Base-by-base conservation (phyloP, 1,284 basidiomycete species). In the Leccinum cinnamomeum region DNA sequence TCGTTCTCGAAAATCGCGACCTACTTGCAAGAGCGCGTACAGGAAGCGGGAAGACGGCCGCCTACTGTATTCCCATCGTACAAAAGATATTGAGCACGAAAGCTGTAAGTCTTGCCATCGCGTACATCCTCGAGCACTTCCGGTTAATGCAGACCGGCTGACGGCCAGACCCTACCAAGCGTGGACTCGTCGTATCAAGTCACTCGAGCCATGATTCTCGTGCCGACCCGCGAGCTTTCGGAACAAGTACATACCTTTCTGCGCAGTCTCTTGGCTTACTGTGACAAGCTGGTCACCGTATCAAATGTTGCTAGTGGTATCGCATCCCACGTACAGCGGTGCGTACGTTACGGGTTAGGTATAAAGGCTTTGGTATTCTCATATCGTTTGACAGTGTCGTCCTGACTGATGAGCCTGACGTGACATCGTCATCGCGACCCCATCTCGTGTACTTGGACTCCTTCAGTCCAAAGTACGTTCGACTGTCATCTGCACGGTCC, bases 11-110 rank as follows among this genome's bases (percentile, higher is more conserved):
- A 75, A 89, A 91, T 66, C 87, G 89, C 57, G 97, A 99, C 77
- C 92, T 99, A 59, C 85, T 99, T 25, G 97, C 96, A 5, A 84
- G 94, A 37, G 96, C 97, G 3, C 85, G 94, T 41, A 99, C 97
- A 1, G 97, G 97, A 12, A 95, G 92, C 62, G 97, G 97, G 54
- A 99, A 99, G 81, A 99, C 97, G 0, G 92, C 94, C 1, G 95
- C 97, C 3, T 99, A 99, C 75, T 94, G 90, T 65, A 84, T 99
- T 5, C 97, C 97, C 0, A 77, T 96, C 16, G 80, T 95, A 0
- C 97, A 99, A 75, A 96, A 94, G 75, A 89, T 99, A 35, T 73
- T 99, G 58, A 86, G 84, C 66, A 83, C 84, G 5, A 97, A 97
- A 83, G 79, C 79, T 73, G 92, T 91, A 77, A 79, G 89, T 87